Evolutionary conservation across 306 rosid species (phyloP).

Genomic region (Vigna nakashimae): DNA sequence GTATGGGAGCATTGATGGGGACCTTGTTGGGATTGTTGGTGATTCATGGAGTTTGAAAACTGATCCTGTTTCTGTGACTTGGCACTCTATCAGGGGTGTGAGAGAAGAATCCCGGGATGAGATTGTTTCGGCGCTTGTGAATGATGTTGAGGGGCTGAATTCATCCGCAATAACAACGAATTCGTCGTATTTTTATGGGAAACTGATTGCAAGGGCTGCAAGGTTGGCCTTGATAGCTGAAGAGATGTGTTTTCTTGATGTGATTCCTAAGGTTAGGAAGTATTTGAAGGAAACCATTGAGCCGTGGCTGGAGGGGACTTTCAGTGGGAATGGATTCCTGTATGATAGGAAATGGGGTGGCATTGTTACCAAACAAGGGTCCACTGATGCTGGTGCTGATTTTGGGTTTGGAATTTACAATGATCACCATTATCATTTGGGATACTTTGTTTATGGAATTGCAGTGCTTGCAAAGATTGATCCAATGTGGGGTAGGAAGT

Average conservation of each 20-base stretch:
- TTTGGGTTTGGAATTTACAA: conserved; percentile 85
- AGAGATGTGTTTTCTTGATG: conserved; percentile 66
- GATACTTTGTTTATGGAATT: conserved; percentile 79
- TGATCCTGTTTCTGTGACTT: conserved; percentile 74
- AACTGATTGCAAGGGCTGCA: conserved; percentile 78
- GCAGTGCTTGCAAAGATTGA: conserved; percentile 90
- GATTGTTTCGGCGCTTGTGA: conserved; percentile 61
- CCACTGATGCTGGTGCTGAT: conserved; percentile 69
- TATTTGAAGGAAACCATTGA: conserved; percentile 73
- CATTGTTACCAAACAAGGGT: conserved; percentile 76
- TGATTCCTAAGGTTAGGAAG: conserved; percentile 60
- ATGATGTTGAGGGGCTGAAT: conserved; percentile 68
- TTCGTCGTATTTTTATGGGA: conserved; percentile 79
- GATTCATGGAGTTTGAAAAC: conserved; percentile 76
- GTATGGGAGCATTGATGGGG: conserved; percentile 83
- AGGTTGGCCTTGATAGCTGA: conserved; percentile 91
- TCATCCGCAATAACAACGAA: conserved; percentile 51
- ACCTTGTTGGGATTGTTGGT: conserved; percentile 87
- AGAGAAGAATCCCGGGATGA: conserved; percentile 57
- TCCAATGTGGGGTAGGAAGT: conserved; percentile 79
- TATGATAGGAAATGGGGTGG: conserved; percentile 88
- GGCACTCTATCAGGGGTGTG: conserved; percentile 76
- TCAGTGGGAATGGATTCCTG: conserved; percentile 79
- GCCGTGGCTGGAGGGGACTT: conserved; percentile 87
- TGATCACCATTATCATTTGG: conserved; percentile 88